phyloP scores from a whole-genome alignment of 306 rosid genomes.

The Sophora flavescens region DNA sequence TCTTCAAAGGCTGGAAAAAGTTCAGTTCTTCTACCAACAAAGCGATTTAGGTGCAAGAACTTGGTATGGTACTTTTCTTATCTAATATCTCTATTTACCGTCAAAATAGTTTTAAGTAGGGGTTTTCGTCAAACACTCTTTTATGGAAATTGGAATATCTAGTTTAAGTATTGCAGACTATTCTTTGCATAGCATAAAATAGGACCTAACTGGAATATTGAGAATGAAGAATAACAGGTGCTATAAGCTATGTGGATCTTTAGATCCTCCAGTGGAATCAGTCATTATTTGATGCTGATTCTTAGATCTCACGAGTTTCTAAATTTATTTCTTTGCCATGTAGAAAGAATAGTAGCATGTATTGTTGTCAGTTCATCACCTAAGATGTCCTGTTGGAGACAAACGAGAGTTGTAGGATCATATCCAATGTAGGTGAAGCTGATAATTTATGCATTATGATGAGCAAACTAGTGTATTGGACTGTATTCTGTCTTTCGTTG shows the following conservation, averaged over 20 bases:
- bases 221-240: neutral
- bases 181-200: slow-evolving; percentile 14
- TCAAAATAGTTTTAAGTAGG: slow-evolving; percentile 16
- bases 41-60: slow-evolving; percentile 63
- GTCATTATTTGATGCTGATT: slow-evolving; percentile 9
- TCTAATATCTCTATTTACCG: slow-evolving; percentile 24
- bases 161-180: slow-evolving; percentile 18
- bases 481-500: slow-evolving; percentile 20
- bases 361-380: slow-evolving; percentile 30
- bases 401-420: slow-evolving; percentile 11
- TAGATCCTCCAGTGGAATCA: slow-evolving; percentile 22
- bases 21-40: slow-evolving; percentile 81
- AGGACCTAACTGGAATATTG: neutral
- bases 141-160: slow-evolving; percentile 5
- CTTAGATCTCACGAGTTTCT: neutral
- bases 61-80: slow-evolving; percentile 63
- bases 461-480: slow-evolving; percentile 8
- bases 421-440: slow-evolving; percentile 13
- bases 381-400: slow-evolving; percentile 22
- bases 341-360: slow-evolving; percentile 32
- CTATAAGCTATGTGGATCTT: slow-evolving; percentile 5
- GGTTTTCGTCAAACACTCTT: neutral
- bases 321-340: slow-evolving; percentile 3
- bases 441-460: slow-evolving; percentile 14
- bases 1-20: slow-evolving; percentile 96